A percentile compares a stretch with the other conserved stretches of the same genome.
Conservation (phyloP, 1,284 basidiomycete genomes). For the Macrocystidia cucumis region DNA sequence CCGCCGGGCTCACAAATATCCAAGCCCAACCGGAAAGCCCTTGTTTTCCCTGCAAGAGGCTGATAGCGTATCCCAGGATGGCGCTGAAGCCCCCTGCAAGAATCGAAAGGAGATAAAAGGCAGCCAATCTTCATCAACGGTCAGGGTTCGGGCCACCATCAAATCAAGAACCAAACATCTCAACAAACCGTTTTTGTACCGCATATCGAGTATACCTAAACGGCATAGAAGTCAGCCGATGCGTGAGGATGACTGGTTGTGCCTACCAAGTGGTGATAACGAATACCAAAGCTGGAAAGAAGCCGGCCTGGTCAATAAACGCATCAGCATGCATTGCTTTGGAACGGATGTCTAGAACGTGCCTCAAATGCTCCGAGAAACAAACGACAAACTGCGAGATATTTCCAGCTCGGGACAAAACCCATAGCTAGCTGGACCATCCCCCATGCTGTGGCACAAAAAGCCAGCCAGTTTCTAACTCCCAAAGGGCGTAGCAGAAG, state of each 20-base stretch:
- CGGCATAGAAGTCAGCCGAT: slow-evolving; percentile 3
- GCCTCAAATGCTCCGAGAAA: slow-evolving; percentile 38
- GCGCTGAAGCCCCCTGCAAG: slow-evolving; percentile 34
- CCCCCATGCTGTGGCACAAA: slow-evolving; percentile 36
- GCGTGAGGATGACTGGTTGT: background rate
- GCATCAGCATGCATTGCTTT: background rate
- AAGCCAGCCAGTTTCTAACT: slow-evolving; percentile 29
- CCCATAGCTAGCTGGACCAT: slow-evolving; percentile 35
- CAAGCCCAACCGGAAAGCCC: slow-evolving; percentile 38
- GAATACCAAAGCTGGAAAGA: slow-evolving; percentile 37
- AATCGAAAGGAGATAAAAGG: slow-evolving; percentile 33
- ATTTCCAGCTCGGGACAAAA: slow-evolving; percentile 32
- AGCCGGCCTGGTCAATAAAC: slow-evolving; percentile 27
- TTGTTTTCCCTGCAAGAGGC: slow-evolving; percentile 26
- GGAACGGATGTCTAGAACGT: slow-evolving; percentile 4
- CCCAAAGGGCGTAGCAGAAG: slow-evolving; percentile 30
- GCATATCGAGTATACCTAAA: slow-evolving; percentile 38
- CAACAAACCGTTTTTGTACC: slow-evolving; percentile 32
- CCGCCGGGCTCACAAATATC: slow-evolving; percentile 32
- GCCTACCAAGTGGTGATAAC: slow-evolving; percentile 38
- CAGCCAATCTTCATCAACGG: slow-evolving; percentile 38
- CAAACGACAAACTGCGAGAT: slow-evolving; percentile 29
- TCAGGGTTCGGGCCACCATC: no score
- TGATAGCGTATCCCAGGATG: slow-evolving; percentile 33
- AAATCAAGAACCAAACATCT: slow-evolving; percentile 3